Base-by-base conservation (phyloP, 768 basidiomycete species). In the Suillus clintonianus region DNA sequence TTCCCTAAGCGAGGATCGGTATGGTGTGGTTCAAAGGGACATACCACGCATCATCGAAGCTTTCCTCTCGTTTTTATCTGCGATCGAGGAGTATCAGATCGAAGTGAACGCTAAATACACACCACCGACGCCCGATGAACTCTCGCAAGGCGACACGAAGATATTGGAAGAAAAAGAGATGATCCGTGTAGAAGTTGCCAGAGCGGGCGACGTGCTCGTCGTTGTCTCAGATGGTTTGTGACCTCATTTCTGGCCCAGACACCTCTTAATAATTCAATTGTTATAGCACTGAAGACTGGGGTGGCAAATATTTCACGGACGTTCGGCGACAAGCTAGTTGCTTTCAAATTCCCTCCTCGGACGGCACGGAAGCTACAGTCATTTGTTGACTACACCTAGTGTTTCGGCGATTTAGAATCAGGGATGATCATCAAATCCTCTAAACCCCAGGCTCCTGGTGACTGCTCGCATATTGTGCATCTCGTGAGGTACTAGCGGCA, bases 1-100 rank as follows among this genome's bases (percentile, higher is more conserved):
- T 0, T 95, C 94, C 5, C 77, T 95, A 15, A 80, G 81, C 1
- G 94, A 95, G 73, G 94, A 96, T 76, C 82, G 83, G 22, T 94
- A 89, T 70, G 94, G 94, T 24, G 85, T 89, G 39, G 91, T 94
- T 14, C 94, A 95, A 72, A 82, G 90, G 13, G 94, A 95, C 71
- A 91, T 94, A 22, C 90, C 93, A 0, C 87, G 86, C 64, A 86
- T 94, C 34, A 73, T 96, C 3, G 94, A 96, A 73, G 89, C 90
- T 0, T 78, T 95, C 66, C 72, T 90, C 14, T 83, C 83, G 0
- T 90, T 89, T 78, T 80, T 93, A 22, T 71, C 74, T 1, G 89
- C 86, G 1, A 74, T 94, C 22, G 92, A 94, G 67, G 82, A 82
- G 36, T 89, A 89, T 63, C 84, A 86, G 61, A 71, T 68, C 1